Percentiles rank a stretch among this genome's conserved stretches.
Conservation (phyloP, 2,329 filamentous ascomycete genomes). For the Cercospora sojina region DNA sequence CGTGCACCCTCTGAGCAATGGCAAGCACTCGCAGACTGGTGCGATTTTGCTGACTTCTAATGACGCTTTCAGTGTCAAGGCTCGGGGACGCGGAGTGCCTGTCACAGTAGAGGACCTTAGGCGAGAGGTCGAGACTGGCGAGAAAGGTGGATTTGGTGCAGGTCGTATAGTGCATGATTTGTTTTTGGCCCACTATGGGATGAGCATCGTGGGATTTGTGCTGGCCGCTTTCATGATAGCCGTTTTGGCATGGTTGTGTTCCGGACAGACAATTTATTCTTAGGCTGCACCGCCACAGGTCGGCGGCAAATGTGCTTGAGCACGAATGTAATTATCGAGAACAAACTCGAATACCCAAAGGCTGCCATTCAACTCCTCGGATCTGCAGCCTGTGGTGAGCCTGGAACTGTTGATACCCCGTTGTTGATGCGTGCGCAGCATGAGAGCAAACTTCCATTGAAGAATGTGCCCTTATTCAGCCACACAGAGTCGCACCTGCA, state of each 20-base stretch:
- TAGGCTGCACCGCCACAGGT: background rate
- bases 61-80: constrained; percentile 20
- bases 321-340: background rate
- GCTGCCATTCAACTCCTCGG: background rate
- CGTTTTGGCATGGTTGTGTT: background rate
- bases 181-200: background rate
- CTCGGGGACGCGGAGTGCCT: constrained; percentile 27
- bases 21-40: constrained; percentile 33
- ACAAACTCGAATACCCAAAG: background rate
- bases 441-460: no score
- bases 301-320: background rate
- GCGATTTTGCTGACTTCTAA: constrained; percentile 34
- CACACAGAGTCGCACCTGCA: no score
- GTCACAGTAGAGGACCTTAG: constrained; percentile 22
- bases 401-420: no score
- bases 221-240: background rate
- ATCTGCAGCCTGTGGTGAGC: no score
- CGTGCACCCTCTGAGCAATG: constrained; percentile 36
- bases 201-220: background rate
- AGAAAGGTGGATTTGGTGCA: background rate
- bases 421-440: no score
- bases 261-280: background rate
- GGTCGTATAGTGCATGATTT: background rate
- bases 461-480: no score
- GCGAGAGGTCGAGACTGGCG: constrained; percentile 15